Evolutionary conservation across 2,329 filamentous ascomycete genomes (phyloP), one percentile per base, ranked within the genome.

Genomic region (Calonectria honghensis): DNA sequence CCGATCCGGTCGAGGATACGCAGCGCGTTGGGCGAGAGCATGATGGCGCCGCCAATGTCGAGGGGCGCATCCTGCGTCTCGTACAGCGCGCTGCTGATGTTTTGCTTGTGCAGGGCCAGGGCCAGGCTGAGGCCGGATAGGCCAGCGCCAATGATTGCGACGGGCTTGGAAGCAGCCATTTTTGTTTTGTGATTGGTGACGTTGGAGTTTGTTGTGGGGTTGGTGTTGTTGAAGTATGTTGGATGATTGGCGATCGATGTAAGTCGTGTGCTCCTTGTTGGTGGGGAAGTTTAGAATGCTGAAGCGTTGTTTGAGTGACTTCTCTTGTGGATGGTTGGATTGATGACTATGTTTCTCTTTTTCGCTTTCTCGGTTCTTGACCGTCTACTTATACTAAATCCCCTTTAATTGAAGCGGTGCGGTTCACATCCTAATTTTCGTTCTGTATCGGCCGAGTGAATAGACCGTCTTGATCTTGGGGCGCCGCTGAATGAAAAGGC

Each of bases 11-110:
- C 88, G 0, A 93, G 85, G 50, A 92, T 84, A 5, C 86, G 85
- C 1, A 93, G 85, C 0, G 90, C 89, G 68, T 92, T 92, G 6
- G 91, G 91, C 0, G 90, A 91, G 3, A 92, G 86, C 88, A 91
- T 91, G 37, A 93, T 84, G 0, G 89, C 90, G 3, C 91, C 91
- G 24, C 89, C 88, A 31, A 88, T 87, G 73, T 88, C 85, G 2
- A 87, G 84, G 1, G 87, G 84, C 0, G 85, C 84, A 0, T 83
- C 73, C 11, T 88, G 86, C 18, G 85, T 84, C 74, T 92, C 91
- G 75, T 91, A 92, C 66, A 92, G 82, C 3, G 83, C 88, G 73
- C 83, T 85, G 6, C 84, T 76, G 54, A 93, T 91, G 51, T 84
- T 83, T 71, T 89, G 85, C 37, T 87, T 83, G 72, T 91, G 87